Evolutionary conservation across 1,284 basidiomycete species (phyloP).

Genomic region (Retiboletus flavoniger): DNA sequence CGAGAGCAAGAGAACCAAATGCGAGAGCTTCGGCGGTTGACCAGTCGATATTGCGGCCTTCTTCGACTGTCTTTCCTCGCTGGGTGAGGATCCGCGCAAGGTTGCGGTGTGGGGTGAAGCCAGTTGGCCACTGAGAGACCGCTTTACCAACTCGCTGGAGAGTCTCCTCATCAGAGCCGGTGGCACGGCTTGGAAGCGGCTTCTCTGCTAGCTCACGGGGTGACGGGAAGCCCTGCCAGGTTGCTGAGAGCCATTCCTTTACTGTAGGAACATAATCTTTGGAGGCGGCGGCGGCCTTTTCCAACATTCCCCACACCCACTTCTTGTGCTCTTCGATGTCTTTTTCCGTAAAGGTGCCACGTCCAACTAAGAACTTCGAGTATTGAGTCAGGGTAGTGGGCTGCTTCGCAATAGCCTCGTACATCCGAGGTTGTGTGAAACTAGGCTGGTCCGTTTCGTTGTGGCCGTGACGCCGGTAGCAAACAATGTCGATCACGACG

Average conservation of each 20-base stretch:
- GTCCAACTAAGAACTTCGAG: constrained; percentile 85
- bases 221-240: constrained; percentile 98
- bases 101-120: constrained; percentile 91
- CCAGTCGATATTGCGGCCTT: constrained; percentile 96
- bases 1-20: constrained; percentile 89
- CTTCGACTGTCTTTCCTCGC: constrained; percentile 87
- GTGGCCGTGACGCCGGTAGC: constrained; percentile 98
- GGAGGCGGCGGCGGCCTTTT: constrained; percentile 85
- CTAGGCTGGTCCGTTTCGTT: constrained; percentile 99
- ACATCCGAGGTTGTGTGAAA: constrained; percentile 99
- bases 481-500: constrained; percentile 97
- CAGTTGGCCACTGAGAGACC: constrained; percentile 82
- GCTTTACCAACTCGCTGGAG: constrained; percentile 85
- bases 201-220: constrained; percentile 94
- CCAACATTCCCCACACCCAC: constrained; percentile 99
- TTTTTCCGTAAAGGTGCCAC: constrained; percentile 92
- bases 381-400: constrained; percentile 92
- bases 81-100: constrained; percentile 88
- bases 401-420: constrained; percentile 95
- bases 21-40: constrained; percentile 99
- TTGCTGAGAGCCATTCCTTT: constrained; percentile 96
- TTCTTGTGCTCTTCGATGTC: constrained; percentile 98
- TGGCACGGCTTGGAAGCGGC: constrained; percentile 85
- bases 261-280: constrained; percentile 94
- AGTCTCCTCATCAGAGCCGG: constrained; percentile 78